Evolutionary conservation across 768 basidiomycete genomes (phyloP).

Genomic region (Filobasidium floriforme): DNA sequence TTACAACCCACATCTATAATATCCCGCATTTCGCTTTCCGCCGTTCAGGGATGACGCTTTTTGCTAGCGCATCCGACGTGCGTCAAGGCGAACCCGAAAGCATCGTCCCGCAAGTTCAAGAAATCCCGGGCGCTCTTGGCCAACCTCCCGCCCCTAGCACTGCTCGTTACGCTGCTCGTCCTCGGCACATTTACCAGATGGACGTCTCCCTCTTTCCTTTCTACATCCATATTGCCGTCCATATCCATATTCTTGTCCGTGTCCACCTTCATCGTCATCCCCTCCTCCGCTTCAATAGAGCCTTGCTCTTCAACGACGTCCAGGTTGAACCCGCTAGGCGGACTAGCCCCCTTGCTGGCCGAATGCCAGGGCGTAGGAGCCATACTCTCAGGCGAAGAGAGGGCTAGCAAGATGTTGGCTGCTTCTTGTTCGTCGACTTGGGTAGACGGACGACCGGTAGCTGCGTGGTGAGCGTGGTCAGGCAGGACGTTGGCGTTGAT

Average conservation of each 20-base stretch:
- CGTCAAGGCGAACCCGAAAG: not conserved
- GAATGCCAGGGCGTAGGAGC: conserved; percentile 17
- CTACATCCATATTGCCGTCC: not conserved
- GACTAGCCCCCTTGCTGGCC: not conserved
- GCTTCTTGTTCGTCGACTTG: conserved; percentile 18
- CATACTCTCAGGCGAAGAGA: conserved; percentile 20
- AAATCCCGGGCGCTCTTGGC: conserved; percentile 6
- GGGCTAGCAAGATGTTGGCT: conserved; percentile 15
- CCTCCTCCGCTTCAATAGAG: not conserved
- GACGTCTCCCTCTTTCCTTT: not conserved
- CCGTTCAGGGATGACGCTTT: too few species aligned
- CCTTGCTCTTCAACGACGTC: not conserved
- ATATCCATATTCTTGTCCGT: not conserved
- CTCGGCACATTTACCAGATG: not conserved
- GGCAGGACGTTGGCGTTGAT: too few species aligned
- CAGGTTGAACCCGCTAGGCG: not conserved
- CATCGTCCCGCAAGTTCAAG: not conserved
- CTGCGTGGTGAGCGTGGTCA: too few species aligned
- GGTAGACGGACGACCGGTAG: too few species aligned
- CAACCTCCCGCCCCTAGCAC: not conserved
- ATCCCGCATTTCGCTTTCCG: too few species aligned
- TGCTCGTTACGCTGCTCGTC: not conserved
- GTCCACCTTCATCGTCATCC: not conserved
- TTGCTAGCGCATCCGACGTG: not conserved
- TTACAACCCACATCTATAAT: too few species aligned